Evolutionary conservation across 192 early-diverging fungal genomes (phyloP).

Genomic region (Backusella liffmaniae): DNA sequence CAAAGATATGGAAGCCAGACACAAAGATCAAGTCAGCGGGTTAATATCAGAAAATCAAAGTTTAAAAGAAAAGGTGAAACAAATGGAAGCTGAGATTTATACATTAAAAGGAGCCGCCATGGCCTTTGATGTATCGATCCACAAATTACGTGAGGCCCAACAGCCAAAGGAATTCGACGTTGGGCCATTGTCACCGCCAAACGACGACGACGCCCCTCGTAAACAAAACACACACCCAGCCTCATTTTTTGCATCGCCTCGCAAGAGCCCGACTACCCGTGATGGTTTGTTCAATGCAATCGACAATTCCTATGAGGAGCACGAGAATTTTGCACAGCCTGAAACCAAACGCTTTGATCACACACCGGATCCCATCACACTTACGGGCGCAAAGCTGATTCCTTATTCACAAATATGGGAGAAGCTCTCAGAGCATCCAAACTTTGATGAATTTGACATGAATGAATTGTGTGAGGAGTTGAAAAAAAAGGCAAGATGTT

Average conservation of each 20-base stretch:
- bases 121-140: conserved; percentile 51
- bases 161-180: neutral
- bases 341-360: conserved; percentile 20
- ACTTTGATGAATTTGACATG: conserved; percentile 55
- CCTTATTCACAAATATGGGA: conserved; percentile 55
- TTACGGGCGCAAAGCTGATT: conserved; percentile 30
- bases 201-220: neutral
- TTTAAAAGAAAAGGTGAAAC: conserved; percentile 47
- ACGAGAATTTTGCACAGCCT: conserved; percentile 9
- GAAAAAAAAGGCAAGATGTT: conserved; percentile 56
- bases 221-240: neutral
- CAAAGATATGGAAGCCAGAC: conserved; percentile 58
- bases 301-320: neutral
- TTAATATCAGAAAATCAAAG: conserved; percentile 40
- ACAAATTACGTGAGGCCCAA: conserved; percentile 30
- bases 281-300: neutral
- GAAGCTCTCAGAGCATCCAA: conserved; percentile 53
- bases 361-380: conserved; percentile 1
- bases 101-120: conserved; percentile 49
- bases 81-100: conserved; percentile 54
- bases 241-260: neutral
- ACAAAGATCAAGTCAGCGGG: conserved; percentile 39
- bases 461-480: conserved; percentile 49
- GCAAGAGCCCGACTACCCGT: neutral
- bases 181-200: neutral